Base-by-base conservation (phyloP, 768 basidiomycete genomes). In the Boletus barrowsii region DNA sequence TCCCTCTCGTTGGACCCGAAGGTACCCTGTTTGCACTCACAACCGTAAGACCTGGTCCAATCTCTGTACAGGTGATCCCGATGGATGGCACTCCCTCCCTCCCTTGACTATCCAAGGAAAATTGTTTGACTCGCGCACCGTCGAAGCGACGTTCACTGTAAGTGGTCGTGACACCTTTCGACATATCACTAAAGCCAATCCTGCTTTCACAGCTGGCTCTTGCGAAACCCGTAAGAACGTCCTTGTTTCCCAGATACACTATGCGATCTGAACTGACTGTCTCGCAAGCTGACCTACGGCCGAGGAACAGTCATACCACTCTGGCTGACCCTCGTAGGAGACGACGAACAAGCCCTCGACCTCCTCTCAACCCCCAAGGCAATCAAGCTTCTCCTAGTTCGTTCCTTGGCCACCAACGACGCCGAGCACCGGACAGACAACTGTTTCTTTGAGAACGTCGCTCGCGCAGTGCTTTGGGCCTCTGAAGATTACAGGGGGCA, bases 231-330 rank as follows among this genome's bases (percentile, higher is more conserved):
- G 77, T 78, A 63, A 61, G 71, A 57, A 42, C 5, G 33, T 33
- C 13, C 44, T 20, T 15, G 6, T 20, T 36, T 32, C 30, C 24
- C 5, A 18, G n/a, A 46, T 37, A 9, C 33, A 35, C 15, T 41
- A n/a, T 8, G 17, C 11, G 3, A 8, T n/a, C 39, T 17, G 2
- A 32, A 24, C 40, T 32, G 26, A 55, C 8, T 9, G 5, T 42
- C 37, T 41, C 10, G 1, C 36, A 54, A 84, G 82, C 69, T 82
- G 13, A 74, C 71, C 5, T 83, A 76, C 63, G 74, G 80, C 13
- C 63, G 77, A n/a, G 80, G 79, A 8, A 77, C 79, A 9, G 74
- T 77, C 0, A 73, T 84, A 5, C 82, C 82, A 10, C 64, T 86
- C 9, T 64, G 69, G 40, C 53, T 84, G n/a, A 79, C 77, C 4